Evolutionary conservation across 2,329 filamentous ascomycete genomes (phyloP), one percentile per base, ranked within the genome.

Genomic region (Diaporthe sp.): DNA sequence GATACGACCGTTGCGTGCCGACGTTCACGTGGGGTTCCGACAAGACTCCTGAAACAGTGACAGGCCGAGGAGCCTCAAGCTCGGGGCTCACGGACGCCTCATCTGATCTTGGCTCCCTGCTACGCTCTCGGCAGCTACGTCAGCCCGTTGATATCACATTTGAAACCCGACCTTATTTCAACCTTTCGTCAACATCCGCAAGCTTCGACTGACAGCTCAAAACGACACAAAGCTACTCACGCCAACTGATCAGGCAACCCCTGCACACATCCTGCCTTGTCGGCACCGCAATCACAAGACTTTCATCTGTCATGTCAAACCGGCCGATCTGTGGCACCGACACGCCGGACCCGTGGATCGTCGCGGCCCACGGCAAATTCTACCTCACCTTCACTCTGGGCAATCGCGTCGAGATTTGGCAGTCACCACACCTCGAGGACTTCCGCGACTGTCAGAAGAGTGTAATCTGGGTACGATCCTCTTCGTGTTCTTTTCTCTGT

Each of bases 361-460:
- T 82, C 58, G 77, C 79, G 22, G 75, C 76, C 19, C 76, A 79
- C 34, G 76, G 77, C 74, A 74, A 75, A 46, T 82, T 80, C 76
- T 76, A 76, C 73, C 46, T 76, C 78, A 82, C 77, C 75, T 82
- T 78, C 70, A 79, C 78, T 4, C 78, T 82, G 69, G 82, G 80
- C 74, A 80, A 83, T 77, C 81, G 83, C 28, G 77, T 84, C 69
- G 82, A 83, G 74, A 83, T 84, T 34, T 84, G 82, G 82, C 72
- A 75, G 42, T 83, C 82, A 0, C 74, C 73, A 3, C 59, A 76
- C 22, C 80, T 84, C 76, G 81, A 83, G 37, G 73, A 83, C 65
- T 84, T 84, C 70, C 73, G 77, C 58, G 69, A 77, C 39, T 78
- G 79, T 34, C 74, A 75, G 15, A 82, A 80, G 53, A 55, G 73